phyloP scores from a whole-genome alignment of 768 basidiomycete species.

The Termitomyces sp. region DNA sequence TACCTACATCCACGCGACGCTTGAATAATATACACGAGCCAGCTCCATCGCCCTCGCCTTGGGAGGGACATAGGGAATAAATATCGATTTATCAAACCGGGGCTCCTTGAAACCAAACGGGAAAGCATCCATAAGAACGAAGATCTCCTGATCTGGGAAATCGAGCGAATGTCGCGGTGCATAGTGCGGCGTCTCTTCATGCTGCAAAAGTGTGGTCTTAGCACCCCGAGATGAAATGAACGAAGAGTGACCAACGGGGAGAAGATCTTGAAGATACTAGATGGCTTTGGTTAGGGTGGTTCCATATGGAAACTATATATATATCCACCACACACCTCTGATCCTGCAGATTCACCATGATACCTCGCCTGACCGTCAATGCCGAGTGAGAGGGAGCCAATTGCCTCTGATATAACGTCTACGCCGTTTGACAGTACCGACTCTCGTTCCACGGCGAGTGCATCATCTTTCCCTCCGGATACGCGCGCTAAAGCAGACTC shows the following conservation, averaged over 20 bases:
- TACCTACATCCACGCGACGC: slow-evolving; percentile 46
- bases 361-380: slow-evolving; percentile 46
- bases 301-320: not conserved
- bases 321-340: slow-evolving; percentile 50
- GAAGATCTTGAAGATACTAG: slow-evolving; percentile 37
- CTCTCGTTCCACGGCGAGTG: slow-evolving; percentile 7
- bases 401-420: slow-evolving; percentile 31
- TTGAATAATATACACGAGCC: slow-evolving; percentile 38
- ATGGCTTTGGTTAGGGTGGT: not conserved
- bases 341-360: slow-evolving; percentile 45
- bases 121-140: slow-evolving; percentile 43
- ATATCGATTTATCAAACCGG: slow-evolving; percentile 32
- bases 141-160: slow-evolving; percentile 40
- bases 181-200: slow-evolving; percentile 10
- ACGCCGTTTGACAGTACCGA: slow-evolving; percentile 17
- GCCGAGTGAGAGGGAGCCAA: slow-evolving; percentile 49
- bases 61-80: slow-evolving; percentile 37
- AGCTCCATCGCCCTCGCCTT: slow-evolving; percentile 36
- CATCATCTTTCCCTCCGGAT: not conserved
- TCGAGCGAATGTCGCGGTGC: slow-evolving; percentile 22
- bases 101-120: slow-evolving; percentile 44
- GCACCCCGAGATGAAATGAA: not conserved
- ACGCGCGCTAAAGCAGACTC: slow-evolving; percentile 34
- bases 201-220: slow-evolving; percentile 9
- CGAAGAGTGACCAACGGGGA: slow-evolving; percentile 23